Conservation (phyloP, 345 rosid genomes). For the Lepidium aucheri region DNA sequence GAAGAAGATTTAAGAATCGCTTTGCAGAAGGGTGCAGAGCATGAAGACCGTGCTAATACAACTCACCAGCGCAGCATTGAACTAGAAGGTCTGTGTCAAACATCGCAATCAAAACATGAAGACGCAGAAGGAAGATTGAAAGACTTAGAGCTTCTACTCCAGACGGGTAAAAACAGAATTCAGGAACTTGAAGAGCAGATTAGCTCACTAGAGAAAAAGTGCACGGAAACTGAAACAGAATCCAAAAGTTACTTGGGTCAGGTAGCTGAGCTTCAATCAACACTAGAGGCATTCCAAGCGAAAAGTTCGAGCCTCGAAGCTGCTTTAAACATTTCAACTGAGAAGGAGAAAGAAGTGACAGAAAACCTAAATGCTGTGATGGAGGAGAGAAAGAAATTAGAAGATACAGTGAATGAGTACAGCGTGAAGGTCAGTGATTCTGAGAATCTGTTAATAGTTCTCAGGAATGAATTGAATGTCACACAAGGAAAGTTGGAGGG, state of each 20-base stretch:
- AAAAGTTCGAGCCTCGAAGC: slow-evolving; percentile 65
- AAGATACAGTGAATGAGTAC: slow-evolving; percentile 44
- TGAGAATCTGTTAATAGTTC: slow-evolving; percentile 54
- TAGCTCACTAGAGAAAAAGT: slow-evolving; percentile 57
- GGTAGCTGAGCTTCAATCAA: slow-evolving; percentile 56
- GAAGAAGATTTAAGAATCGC: slow-evolving; percentile 51
- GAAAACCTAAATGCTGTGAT: slow-evolving; percentile 42
- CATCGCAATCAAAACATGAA: slow-evolving; percentile 60
- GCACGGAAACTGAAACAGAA: slow-evolving; percentile 54
- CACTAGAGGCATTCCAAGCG: slow-evolving; percentile 64
- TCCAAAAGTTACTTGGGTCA: slow-evolving; percentile 41
- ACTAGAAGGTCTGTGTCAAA: slow-evolving; percentile 56
- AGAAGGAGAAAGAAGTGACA: slow-evolving; percentile 55
- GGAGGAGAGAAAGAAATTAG: slow-evolving; percentile 64
- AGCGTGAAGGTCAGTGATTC: slow-evolving; percentile 54
- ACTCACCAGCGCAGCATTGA: slow-evolving; percentile 61
- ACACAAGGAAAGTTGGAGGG: slow-evolving; percentile 55
- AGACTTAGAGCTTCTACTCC: slow-evolving; percentile 83
- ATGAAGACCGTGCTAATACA: slow-evolving; percentile 55
- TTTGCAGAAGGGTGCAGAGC: slow-evolving; percentile 49
- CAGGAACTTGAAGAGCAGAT: slow-evolving; percentile 90
- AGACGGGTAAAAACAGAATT: slow-evolving; percentile 81
- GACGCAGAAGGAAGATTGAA: slow-evolving; percentile 58
- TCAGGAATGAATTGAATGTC: slow-evolving; percentile 58
- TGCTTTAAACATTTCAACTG: slow-evolving; percentile 50